Conservation (phyloP, 441 rosid species). For the Heliophila coronopifolia region DNA sequence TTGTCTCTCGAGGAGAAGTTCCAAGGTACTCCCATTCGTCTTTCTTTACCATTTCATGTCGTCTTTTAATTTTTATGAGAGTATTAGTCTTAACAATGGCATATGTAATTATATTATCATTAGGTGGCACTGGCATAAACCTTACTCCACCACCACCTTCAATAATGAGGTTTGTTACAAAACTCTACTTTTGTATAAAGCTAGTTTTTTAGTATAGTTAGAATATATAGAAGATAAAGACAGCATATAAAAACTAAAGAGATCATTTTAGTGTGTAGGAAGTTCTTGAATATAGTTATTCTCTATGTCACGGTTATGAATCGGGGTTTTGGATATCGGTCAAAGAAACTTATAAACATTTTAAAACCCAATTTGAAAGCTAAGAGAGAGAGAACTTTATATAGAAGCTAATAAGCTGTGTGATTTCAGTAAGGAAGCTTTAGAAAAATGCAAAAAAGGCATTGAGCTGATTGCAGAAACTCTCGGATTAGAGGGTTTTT, state of each 20-base stretch:
- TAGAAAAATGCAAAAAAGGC: conserved; percentile 58
- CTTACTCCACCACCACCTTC: conserved; percentile 90
- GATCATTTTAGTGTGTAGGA: neutral
- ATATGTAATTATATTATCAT: conserved; percentile 23
- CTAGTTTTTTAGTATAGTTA: neutral
- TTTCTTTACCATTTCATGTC: conserved; percentile 9
- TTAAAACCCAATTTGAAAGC: neutral
- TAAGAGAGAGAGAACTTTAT: neutral
- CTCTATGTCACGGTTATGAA: neutral
- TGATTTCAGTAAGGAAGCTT: conserved; percentile 50
- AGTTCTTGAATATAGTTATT: neutral
- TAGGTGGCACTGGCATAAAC: conserved; percentile 98
- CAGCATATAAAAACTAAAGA: neutral
- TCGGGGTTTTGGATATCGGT: conserved; percentile 3
- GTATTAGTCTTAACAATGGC: conserved; percentile 14
- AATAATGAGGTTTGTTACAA: conserved; percentile 64
- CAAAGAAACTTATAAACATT: neutral
- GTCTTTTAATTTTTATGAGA: neutral
- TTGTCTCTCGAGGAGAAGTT: conserved; percentile 94
- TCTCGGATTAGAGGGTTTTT: conserved; percentile 73
- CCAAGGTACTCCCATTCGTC: conserved; percentile 48
- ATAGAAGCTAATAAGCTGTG: conserved; percentile 8
- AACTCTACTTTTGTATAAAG: neutral
- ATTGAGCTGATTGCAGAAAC: conserved; percentile 81
- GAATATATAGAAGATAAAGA: neutral